Evolutionary conservation across 257 asterid species (phyloP), one percentile per base, ranked within the genome.

Genomic region (Anisodus acutangulus): DNA sequence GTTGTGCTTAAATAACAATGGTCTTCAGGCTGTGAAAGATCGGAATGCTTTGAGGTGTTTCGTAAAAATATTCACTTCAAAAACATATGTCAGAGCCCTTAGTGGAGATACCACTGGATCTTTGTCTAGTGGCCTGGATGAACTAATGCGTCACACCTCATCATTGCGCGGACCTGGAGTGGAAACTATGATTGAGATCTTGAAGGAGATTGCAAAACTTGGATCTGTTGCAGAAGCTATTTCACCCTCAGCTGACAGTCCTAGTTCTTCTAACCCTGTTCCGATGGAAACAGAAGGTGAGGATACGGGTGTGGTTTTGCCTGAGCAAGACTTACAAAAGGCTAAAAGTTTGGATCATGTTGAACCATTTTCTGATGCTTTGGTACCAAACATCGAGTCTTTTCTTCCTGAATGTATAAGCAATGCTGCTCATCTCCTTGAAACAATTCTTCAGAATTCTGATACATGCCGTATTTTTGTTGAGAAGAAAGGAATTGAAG

Each of bases 1-100:
- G 22, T 85, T 97, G 89, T 97, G 99, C 86, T 88, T 97, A 93
- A 97, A 95, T 88, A 97, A 92, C 90, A 93, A 89, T 82, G 99
- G 98, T 84, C 99, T 97, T 85, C 98, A 95, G 88, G 94, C 94
- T 80, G 99, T 95, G 87, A 97, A 92, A 89, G 99, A 97, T 54
- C 92, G 94, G 39, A 90, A 89, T 89, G 98, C 98, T 86, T 84
- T 95, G 90, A 92, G 93, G 87, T 94, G 99, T 89, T 95, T 95
- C 81, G 97, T 95, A 58, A 92, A 90, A 86, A 94, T 95, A 66
- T 95, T 95, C 85, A 93, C 99, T 83, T 95, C 98, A 69, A 93
- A 89, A 88, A 83, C 88, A 70, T 95, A 94, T 87, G 79, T 93
- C 84, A 93, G 99, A 69, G 98, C 95, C 88, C 98, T 97, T 88